Base-by-base conservation (phyloP, 2,329 filamentous ascomycete genomes). In the Fusarium solani-melongenae region DNA sequence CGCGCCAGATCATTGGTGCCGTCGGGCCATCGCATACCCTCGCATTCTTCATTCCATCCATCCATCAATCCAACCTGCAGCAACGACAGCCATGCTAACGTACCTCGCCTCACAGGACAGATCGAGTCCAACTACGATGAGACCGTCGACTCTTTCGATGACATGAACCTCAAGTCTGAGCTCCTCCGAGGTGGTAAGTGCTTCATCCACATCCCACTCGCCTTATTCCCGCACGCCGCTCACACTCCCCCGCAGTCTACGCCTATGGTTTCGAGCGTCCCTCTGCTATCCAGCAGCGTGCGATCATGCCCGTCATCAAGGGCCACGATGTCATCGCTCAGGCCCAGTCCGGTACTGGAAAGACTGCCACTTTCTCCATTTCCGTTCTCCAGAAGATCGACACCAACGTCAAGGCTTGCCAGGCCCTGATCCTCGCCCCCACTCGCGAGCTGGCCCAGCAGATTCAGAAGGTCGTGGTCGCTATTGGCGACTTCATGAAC, bases 91-190 rank as follows among this genome's bases (percentile, higher is more conserved):
- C 44, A 74, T 64, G 74, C 79, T 79, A 46, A 80, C 65, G 46
- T 62, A 55, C 3, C 62, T 70, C 20, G 24, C 67, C 70, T 53
- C 84, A 81, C 85, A 98, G 96, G 93, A 87, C 95, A 97, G 89
- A 99, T 99, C 91, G 97, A 99, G 91, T 98, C 95, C 84, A 99
- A 99, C 94, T 99, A 98, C 89, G 96, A 99, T 91, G 95, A 98
- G 91, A 95, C 96, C 82, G 96, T 96, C 87, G 97, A 99, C 88
- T 98, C 95, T 73, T 99, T 99, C 88, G 96, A 99, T 88, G 91
- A 95, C 81, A 99, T 99, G 96, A 92, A 92, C 88, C 91, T 99
- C 83, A 98, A 97, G 92, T 84, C 94, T 77, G 96, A 99, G 90
- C 93, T 99, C 83, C 94, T 99, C 84, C 95, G 96, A 88, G 96